Evolutionary conservation across 352 stramenopile species (phyloP).

Genomic region (Pythium biforme): DNA sequence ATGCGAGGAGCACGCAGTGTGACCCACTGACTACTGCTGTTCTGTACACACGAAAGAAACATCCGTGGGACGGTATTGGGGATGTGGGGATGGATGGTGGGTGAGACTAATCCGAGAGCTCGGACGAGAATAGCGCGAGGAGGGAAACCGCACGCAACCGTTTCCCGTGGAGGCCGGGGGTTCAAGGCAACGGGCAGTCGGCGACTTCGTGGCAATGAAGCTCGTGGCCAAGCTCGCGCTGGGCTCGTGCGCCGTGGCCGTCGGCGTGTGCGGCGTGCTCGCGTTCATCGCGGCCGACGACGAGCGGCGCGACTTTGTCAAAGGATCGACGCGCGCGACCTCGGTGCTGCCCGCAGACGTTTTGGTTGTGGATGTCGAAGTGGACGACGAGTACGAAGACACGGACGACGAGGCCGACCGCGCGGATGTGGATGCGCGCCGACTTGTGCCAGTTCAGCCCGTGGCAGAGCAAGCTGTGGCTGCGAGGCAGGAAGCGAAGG

Average conservation of each 20-base stretch:
- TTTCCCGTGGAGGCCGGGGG: no score
- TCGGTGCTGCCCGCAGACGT: conserved; percentile 3
- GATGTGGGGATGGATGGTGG: no score
- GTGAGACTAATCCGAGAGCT: no score
- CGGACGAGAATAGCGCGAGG: no score
- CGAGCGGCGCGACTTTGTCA: conserved; percentile 13
- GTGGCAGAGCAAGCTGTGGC: not conserved
- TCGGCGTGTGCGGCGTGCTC: conserved; percentile 5
- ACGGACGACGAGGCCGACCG: conserved; percentile 20
- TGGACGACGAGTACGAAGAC: conserved; percentile 22
- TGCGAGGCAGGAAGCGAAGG: not conserved
- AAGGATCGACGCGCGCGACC: not conserved
- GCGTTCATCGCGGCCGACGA: conserved; percentile 11
- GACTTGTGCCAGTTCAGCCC: not conserved
- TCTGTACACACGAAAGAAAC: no score
- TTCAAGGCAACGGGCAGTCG: not conserved
- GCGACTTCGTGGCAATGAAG: not conserved
- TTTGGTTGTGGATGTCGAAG: conserved; percentile 13
- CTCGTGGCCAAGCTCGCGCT: conserved; percentile 13
- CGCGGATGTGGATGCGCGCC: not conserved
- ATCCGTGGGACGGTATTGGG: no score
- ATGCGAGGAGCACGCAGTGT: no score
- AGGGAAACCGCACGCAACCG: no score
- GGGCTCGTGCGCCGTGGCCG: conserved; percentile 1
- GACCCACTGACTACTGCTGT: no score